Conservation (phyloP, 306 rosid genomes). For the Mimosa pudica region DNA sequence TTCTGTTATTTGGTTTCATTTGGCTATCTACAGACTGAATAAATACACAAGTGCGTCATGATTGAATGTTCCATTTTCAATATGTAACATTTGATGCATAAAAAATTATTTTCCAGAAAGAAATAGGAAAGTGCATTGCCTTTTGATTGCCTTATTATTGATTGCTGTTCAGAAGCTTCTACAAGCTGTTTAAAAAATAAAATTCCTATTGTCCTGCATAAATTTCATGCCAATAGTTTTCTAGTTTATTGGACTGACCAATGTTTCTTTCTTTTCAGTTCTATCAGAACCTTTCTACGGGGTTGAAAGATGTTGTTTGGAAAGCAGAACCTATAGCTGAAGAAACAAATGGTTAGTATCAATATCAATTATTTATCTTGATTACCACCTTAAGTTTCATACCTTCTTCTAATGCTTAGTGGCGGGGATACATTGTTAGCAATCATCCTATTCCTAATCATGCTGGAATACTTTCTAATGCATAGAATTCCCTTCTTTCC, state of each 20-base stretch:
- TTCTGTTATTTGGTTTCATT: not conserved
- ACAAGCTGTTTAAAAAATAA: not conserved
- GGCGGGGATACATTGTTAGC: not conserved
- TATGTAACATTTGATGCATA: not conserved
- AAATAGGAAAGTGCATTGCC: not conserved
- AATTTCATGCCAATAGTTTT: not conserved
- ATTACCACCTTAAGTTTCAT: not conserved
- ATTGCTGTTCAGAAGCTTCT: not conserved
- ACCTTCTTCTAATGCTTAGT: not conserved
- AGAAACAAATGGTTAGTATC: conserved; percentile 48
- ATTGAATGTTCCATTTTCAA: not conserved
- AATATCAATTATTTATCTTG: not conserved
- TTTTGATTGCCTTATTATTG: too few species aligned
- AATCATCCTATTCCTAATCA: not conserved
- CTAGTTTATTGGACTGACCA: conserved; percentile 1
- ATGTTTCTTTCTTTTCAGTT: conserved; percentile 51
- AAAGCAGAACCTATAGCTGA: conserved; percentile 54
- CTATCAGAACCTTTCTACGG: conserved; percentile 61
- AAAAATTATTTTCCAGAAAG: not conserved
- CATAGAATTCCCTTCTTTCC: too few species aligned
- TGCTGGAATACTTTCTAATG: too few species aligned
- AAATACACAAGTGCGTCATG: not conserved
- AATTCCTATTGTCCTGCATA: not conserved
- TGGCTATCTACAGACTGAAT: not conserved
- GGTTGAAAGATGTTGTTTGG: conserved; percentile 76